Conservation (phyloP, 345 rosid genomes). For the Corymbia maculata region DNA sequence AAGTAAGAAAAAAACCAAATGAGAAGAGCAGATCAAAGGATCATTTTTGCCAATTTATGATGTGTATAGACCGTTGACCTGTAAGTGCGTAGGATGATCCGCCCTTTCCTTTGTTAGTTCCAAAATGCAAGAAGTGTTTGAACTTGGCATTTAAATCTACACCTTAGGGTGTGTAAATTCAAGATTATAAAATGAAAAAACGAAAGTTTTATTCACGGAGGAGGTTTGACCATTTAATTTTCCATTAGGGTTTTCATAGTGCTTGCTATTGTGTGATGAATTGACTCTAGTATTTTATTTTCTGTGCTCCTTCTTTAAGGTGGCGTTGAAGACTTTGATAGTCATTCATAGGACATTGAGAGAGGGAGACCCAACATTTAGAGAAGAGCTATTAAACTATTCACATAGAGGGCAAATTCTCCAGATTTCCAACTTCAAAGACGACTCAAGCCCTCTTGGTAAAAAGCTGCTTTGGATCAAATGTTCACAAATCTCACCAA, state of each 20-base stretch:
- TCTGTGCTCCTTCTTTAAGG: slow-evolving; percentile 19
- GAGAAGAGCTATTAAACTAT: slow-evolving; percentile 78
- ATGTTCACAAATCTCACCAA: background rate
- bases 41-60: background rate
- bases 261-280: background rate
- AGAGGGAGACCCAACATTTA: slow-evolving; percentile 92
- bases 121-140: background rate
- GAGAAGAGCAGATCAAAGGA: background rate
- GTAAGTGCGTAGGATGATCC: background rate
- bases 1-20: background rate
- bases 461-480: background rate
- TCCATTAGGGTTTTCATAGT: background rate
- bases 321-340: slow-evolving; percentile 80
- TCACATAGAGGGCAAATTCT: slow-evolving; percentile 71
- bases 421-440: slow-evolving; percentile 89
- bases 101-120: background rate
- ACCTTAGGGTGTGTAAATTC: background rate
- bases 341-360: slow-evolving; percentile 95
- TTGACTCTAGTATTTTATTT: background rate
- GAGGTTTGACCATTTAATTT: background rate
- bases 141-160: background rate
- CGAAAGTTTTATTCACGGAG: background rate
- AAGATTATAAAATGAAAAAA: background rate
- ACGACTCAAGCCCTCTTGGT: slow-evolving; percentile 90
- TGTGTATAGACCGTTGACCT: background rate